Conservation (phyloP, 495 filamentous ascomycete species). For the Filosporella fistucella region DNA sequence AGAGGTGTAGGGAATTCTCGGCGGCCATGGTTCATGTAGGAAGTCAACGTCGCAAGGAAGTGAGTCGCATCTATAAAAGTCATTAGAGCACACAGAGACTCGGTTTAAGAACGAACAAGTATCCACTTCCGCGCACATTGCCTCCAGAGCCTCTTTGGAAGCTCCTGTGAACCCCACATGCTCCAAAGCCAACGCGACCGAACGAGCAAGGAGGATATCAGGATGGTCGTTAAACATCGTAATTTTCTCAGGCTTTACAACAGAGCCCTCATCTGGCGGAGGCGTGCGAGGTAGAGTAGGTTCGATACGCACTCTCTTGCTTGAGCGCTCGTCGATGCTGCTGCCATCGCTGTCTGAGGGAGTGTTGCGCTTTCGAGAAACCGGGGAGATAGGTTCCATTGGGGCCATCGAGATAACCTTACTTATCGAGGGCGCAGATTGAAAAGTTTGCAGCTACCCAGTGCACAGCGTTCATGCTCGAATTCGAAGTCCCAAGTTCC, state of each 20-base stretch:
- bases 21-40: slow-evolving; percentile 57
- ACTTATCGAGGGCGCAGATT: too few species aligned
- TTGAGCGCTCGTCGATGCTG: slow-evolving; percentile 8
- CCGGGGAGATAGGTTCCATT: slow-evolving; percentile 21
- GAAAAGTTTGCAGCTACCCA: too few species aligned
- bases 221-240: slow-evolving; percentile 21
- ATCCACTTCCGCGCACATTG: slow-evolving; percentile 18
- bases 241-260: not conserved
- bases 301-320: slow-evolving; percentile 16
- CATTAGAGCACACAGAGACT: slow-evolving; percentile 2
- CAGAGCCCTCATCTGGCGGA: slow-evolving; percentile 3
- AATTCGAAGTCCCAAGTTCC: too few species aligned
- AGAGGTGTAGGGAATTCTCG: slow-evolving; percentile 58
- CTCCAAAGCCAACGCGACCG: slow-evolving; percentile 11
- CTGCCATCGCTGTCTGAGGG: slow-evolving; percentile 18
- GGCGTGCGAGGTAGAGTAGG: slow-evolving; percentile 8
- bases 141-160: slow-evolving; percentile 15
- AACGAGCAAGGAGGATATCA: slow-evolving; percentile 16
- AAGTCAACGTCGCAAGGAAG: slow-evolving; percentile 49
- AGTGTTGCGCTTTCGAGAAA: slow-evolving; percentile 18
- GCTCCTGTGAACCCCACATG: slow-evolving; percentile 20
- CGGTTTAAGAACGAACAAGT: slow-evolving; percentile 12
- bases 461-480: too few species aligned
- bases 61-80: slow-evolving; percentile 42
- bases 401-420: not conserved